phyloP scores from a whole-genome alignment of 1,284 basidiomycete genomes.

The Agaricales sp. region DNA sequence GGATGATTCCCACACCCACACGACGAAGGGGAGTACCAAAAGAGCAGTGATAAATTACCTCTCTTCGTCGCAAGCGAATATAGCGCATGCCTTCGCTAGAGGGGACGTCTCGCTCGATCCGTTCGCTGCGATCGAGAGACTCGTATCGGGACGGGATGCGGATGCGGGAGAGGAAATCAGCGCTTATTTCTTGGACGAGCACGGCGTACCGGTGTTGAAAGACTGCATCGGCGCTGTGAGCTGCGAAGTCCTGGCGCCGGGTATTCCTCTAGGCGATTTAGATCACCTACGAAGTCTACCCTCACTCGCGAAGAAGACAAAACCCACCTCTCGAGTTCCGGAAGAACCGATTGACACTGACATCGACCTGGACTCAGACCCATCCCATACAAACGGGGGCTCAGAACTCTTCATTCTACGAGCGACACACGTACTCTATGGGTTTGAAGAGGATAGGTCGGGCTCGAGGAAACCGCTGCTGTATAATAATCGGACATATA shows the following conservation, averaged over 20 bases:
- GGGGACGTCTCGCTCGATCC: background rate
- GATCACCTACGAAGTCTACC: background rate
- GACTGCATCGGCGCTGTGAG: background rate
- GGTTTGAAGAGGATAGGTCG: too few relatives aligned
- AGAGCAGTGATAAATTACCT: background rate
- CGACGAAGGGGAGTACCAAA: background rate
- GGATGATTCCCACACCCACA: background rate
- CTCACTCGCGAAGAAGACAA: background rate
- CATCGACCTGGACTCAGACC: background rate
- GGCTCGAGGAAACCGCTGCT: slow-evolving; percentile 2
- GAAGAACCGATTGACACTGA: too few relatives aligned
- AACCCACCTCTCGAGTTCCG: background rate
- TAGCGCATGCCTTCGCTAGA: background rate
- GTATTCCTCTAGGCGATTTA: background rate
- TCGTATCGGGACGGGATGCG: background rate
- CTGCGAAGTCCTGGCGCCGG: background rate
- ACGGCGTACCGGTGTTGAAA: background rate
- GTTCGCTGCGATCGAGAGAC: background rate
- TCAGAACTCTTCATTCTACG: background rate
- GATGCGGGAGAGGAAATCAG: background rate
- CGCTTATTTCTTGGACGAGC: background rate
- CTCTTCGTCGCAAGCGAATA: background rate
- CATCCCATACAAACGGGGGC: background rate
- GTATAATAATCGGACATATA: slow-evolving; percentile 7
- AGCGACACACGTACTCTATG: background rate